Percentiles rank a stretch among this genome's conserved stretches.
phyloP scores from a whole-genome alignment of 2,329 filamentous ascomycete species.

The Diaporthe eres region DNA sequence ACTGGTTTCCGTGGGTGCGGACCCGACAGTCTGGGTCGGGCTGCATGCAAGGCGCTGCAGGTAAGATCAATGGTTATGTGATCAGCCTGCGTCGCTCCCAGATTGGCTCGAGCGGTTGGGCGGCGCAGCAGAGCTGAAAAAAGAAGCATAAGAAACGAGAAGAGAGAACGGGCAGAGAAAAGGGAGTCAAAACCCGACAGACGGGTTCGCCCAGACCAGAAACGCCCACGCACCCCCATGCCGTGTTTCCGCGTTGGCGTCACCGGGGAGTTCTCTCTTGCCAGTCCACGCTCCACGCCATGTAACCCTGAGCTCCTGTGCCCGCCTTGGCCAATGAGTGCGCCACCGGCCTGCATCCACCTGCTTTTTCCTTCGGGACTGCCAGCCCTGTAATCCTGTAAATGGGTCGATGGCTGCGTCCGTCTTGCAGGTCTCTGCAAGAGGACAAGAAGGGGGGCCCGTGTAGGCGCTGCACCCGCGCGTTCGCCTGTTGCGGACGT shows the following conservation, averaged over 20 bases:
- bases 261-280: not conserved
- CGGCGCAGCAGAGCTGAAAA: conserved; percentile 34
- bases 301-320: conserved; percentile 11
- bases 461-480: conserved; percentile 3
- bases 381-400: not conserved
- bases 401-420: conserved; percentile 15
- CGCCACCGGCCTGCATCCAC: not conserved
- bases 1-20: not conserved
- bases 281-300: not conserved
- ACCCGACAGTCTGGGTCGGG: conserved; percentile 37
- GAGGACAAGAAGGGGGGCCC: not conserved
- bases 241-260: conserved; percentile 6
- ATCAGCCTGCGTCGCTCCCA: not conserved
- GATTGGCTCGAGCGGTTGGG: conserved; percentile 19
- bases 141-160: not conserved
- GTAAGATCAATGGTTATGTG: conserved; percentile 34
- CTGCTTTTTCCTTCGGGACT: conserved; percentile 12
- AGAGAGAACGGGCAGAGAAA: not conserved
- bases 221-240: not conserved
- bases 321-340: not conserved
- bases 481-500: conserved; percentile 17
- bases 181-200: conserved; percentile 8
- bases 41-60: conserved; percentile 28
- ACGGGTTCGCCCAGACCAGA: not conserved
- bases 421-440: not conserved